Evolutionary conservation across 1,284 basidiomycete genomes (phyloP), one percentile per base, ranked within the genome.

Genomic region (Ceratobasidium sp.): DNA sequence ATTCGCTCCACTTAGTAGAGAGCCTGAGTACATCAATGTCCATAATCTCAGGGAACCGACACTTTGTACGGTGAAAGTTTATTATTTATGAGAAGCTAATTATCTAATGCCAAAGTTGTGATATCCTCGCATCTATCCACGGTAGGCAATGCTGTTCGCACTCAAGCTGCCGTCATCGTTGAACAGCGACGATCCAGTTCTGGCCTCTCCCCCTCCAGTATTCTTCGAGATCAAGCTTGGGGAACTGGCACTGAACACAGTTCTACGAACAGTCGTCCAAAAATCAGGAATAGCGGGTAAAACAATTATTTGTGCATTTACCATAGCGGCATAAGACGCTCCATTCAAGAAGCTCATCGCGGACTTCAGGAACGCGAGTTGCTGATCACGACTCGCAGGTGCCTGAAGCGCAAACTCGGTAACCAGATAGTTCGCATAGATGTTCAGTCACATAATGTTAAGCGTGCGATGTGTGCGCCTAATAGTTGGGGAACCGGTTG

Each of bases 291-390:
- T 5, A 23, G 30, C 18, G 26, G 32, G 4, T 5, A 32, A 11
- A 38, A 58, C 18, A 21, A 67, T 13, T 2, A 32, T 3, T 7
- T n/a, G 32, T 43, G 16, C 8, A 38, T 49, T 67, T 28, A 67
- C 63, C 47, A 63, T 54, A 13, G 59, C 23, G 21, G 64, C 72
- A 26, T 73, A 73, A 14, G 61, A 64, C 26, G 72, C 61, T n/a
- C 61, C 72, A 30, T 73, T 61, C 4, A 73, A 41, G 72, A 73
- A 73, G 2, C 49, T 32, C 52, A 73, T 64, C 1, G 72, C 72
- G 16, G 32, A 44, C 41, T 64, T 63, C 28, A 57, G 41, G 50
- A 73, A 73, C 14, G 47, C 44, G 21, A 73, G 26, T 50, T 73
- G 72, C 46, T 73, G 72, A 18, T 64, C 72, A 44, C 64, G 64